These are phyloP conservation scores for Hibiscus trionum DNA, from an alignment of 345 rosid genomes.

Conservation along the genomic window DNA sequence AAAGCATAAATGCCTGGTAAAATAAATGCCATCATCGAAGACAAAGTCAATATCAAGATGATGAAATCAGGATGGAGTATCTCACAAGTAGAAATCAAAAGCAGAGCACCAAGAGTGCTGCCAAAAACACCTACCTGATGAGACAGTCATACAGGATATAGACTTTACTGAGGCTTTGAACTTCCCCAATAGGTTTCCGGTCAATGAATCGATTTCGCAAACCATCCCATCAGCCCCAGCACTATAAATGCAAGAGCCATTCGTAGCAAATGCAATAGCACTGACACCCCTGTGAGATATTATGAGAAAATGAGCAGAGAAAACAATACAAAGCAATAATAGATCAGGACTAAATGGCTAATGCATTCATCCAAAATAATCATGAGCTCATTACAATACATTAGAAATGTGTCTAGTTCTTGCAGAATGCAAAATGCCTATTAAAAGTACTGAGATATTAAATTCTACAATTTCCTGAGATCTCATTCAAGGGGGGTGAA, in stretches of 20 bases:
- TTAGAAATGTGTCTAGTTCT: not conserved
- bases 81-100: constrained; percentile 3
- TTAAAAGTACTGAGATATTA: not conserved
- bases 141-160: constrained; percentile 67
- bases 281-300: constrained; percentile 70
- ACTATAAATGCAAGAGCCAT: constrained; percentile 51
- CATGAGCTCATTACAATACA: not conserved
- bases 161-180: constrained; percentile 70
- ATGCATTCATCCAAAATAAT: not conserved
- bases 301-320: not conserved
- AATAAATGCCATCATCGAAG: not conserved
- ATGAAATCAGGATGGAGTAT: not conserved
- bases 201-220: constrained; percentile 69
- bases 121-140: constrained; percentile 46
- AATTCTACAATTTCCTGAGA: not conserved
- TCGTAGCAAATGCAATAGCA: constrained; percentile 63
- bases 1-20: not conserved
- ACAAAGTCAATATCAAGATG: not conserved
- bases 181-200: constrained; percentile 62
- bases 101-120: not conserved
- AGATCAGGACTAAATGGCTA: not conserved
- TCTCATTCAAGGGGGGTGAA: not conserved
- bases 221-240: constrained; percentile 92
- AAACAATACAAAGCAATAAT: not conserved
- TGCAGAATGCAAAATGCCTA: not conserved